Base-by-base conservation (phyloP, 768 basidiomycete species). In the Leucogyrophana mollusca region DNA sequence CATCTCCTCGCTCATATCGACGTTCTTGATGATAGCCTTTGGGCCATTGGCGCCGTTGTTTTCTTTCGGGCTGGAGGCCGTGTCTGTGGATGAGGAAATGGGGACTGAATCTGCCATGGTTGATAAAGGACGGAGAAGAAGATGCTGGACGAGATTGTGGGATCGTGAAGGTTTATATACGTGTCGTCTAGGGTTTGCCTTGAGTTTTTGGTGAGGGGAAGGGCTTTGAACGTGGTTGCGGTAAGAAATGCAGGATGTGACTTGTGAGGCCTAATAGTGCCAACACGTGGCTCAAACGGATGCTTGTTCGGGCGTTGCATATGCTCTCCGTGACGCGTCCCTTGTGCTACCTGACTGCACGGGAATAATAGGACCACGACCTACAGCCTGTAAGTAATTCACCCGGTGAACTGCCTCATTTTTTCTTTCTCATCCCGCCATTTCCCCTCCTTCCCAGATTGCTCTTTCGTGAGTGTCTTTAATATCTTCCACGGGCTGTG, bases 1-100 rank as follows among this genome's bases (percentile, higher is more conserved):
- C 91, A 96, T 88, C 63, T 95, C 92, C 57, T 96, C 93, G 58
- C 72, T 79, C 94, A 96, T 96, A 71, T 97, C 94, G 51, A 94
- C 91, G 61, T 89, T 93, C 73, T 96, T 96, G 62, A 97, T 92
- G 73, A 90, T 85, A 51, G 93, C 92, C 64, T 93, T 94, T 49
- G 83, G 79, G 30, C 74, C 74, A 13, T 51, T 47, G 34, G 59
- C 53, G 56, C 72, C 65, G 39, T 55, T 57, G 45, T 60, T 59
- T 46, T 72, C 71, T 56, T 58, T 67, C 35, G 75, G 65, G 32
- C 64, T 62, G 40, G 77, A 73, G 52, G 67, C 68, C 45, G 75
- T 67, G 54, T 85, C 81, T 57, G 76, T 73, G 48, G 80, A 77
- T 24, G 77, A 65, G 35, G 82, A 76, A 21, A 74, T 78, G 47